Evolutionary conservation across 176 grass and related monocot genomes (phyloP), one percentile per base, ranked within the genome.

Genomic region (Themeda triandra): DNA sequence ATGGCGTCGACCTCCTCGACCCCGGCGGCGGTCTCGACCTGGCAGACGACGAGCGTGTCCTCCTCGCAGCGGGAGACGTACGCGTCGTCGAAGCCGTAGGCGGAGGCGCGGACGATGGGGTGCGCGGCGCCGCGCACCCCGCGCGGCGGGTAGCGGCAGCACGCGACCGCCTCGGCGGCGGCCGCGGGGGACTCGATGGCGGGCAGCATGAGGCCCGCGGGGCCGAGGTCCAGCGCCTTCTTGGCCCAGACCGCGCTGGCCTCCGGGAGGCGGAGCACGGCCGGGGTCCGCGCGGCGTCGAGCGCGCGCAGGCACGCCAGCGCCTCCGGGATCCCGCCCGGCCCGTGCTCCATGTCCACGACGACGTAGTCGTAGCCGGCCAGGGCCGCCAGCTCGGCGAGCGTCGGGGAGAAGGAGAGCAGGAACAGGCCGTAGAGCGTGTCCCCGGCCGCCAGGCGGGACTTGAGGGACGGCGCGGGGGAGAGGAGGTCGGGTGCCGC

Each of bases 311-410:
- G 91, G 83, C 93, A 98, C 29, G 93, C 71, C 35, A 98, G 86
- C 14, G 96, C 89, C 25, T 98, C 96, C 31, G 87, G 19, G 63
- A 98, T 87, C 69, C 96, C 89, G 15, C 96, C 96, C 1, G 89
- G 87, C 15, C 96, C 96, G 83, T 98, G 96, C 87, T 98, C 96
- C 87, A 98, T 88, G 82, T 98, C 96, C 27, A 98, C 63, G 27
- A 95, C 89, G 60, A 90, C 91, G 72, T 95, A 98, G 83, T 98
- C 96, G 77, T 98, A 98, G 46, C 96, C 93, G 17, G 93, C 96
- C 35, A 95, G 83, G n/a, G 85, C 89, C 0, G 93, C 91, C 35
- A 98, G 86, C 86, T 98, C 96, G 21, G 96, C 87, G 35, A 98
- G 87, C 14, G 93, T 95, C 0, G 93, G 91, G 69, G 87, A 89